These are phyloP conservation scores for Peltaster fructicola DNA, from an alignment of 2,329 filamentous ascomycete species.

Conservation along the genomic window DNA sequence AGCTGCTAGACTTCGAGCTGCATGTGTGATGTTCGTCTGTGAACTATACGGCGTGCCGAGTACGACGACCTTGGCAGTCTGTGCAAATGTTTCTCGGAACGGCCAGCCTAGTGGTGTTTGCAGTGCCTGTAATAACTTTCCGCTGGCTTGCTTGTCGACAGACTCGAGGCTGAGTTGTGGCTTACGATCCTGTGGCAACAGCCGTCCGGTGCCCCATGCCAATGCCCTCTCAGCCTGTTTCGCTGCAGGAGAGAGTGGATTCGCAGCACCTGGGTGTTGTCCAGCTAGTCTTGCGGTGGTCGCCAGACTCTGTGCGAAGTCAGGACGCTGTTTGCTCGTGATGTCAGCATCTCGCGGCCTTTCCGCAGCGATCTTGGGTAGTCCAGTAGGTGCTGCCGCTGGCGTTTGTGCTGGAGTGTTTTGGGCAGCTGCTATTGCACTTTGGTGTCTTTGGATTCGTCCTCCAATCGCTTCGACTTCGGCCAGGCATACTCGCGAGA, in stretches of 20 bases:
- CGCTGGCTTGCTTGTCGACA: conserved; percentile 27
- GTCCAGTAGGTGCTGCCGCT: conserved; percentile 16
- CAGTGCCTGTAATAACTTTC: conserved; percentile 27
- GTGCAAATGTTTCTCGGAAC: conserved; percentile 53
- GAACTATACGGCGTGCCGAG: conserved; percentile 59
- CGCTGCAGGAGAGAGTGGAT: conserved; percentile 20
- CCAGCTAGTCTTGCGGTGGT: conserved; percentile 30
- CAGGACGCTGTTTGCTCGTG: conserved; percentile 7
- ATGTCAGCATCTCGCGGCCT: conserved; percentile 11
- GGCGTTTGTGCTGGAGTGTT: conserved; percentile 8
- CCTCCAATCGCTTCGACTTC: conserved; percentile 49
- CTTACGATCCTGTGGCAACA: conserved; percentile 32
- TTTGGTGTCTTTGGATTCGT: conserved; percentile 52
- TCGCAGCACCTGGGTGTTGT: conserved; percentile 25
- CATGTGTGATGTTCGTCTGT: conserved; percentile 50
- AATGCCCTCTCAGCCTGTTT: conserved; percentile 17
- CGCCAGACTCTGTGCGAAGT: conserved; percentile 21
- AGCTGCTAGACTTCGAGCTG: conserved; percentile 41
- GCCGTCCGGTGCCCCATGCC: conserved; percentile 10
- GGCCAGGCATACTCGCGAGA: conserved; percentile 51
- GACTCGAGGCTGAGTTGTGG: conserved; percentile 33
- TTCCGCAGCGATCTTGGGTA: conserved; percentile 15
- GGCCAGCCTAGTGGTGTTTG: conserved; percentile 41
- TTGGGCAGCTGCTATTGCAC: conserved; percentile 14
- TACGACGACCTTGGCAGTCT: conserved; percentile 47